Conservation (phyloP, 129 eudicot species). For the Flaveria bidentis region DNA sequence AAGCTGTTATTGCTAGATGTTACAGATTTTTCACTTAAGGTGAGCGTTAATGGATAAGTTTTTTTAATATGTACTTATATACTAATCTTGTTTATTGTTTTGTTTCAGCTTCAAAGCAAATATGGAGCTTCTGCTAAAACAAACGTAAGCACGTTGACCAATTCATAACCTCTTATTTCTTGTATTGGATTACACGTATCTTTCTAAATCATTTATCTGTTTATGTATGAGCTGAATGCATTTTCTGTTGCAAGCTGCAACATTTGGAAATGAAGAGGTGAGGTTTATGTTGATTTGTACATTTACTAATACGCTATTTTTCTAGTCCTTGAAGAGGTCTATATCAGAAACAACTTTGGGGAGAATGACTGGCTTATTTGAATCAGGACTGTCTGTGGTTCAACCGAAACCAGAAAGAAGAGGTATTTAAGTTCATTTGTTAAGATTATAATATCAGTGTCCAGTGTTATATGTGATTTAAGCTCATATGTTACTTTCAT, state of each 20-base stretch:
- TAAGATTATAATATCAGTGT: neutral
- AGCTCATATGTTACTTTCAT: neutral
- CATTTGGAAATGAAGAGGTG: neutral
- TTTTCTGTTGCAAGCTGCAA: conserved; percentile 13
- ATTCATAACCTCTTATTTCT: conserved; percentile 5
- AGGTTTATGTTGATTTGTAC: conserved; percentile 15
- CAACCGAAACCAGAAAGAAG: conserved; percentile 61
- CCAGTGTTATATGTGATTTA: neutral
- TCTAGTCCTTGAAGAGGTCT: conserved; percentile 71
- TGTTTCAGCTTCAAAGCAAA: conserved; percentile 74
- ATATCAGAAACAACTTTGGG: conserved; percentile 70
- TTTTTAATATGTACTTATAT: conserved; percentile 3
- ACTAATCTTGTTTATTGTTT: conserved; percentile 21
- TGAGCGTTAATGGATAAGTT: conserved; percentile 14
- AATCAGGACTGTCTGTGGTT: conserved; percentile 55
- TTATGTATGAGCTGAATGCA: neutral
- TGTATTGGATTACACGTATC: neutral
- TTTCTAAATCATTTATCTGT: neutral
- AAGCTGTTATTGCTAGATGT: conserved; percentile 74
- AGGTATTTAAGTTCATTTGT: conserved; percentile 44
- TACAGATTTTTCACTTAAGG: conserved; percentile 80
- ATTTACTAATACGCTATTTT: conserved; percentile 32
- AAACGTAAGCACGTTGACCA: conserved; percentile 51
- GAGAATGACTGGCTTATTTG: conserved; percentile 70
- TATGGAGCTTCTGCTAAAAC: conserved; percentile 62